A percentile compares a stretch with the other conserved stretches of the same genome.
Conservation (phyloP, 108 stramenopile genomes). For the Skeletonema potamos region DNA sequence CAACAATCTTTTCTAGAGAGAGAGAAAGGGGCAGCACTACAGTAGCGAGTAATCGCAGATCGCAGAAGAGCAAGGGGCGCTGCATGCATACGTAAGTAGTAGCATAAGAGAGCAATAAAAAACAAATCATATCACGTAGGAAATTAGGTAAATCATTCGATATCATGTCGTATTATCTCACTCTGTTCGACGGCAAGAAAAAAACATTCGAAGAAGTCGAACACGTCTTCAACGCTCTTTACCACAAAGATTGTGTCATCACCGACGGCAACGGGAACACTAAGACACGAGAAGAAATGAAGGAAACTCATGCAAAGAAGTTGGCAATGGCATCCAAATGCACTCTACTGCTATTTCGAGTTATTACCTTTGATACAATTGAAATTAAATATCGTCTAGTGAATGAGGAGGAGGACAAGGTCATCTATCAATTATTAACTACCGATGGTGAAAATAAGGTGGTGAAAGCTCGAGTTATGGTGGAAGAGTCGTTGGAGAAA, state of each 20-base stretch:
- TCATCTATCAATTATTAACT: background rate
- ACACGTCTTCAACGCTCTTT: background rate
- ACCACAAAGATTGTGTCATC: background rate
- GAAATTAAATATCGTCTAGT: background rate
- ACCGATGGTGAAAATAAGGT: background rate
- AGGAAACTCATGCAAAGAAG: background rate
- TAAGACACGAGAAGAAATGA: background rate
- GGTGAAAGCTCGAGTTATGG: background rate
- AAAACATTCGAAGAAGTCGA: background rate
- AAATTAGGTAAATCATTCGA: no score
- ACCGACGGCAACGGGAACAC: background rate
- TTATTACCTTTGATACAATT: background rate
- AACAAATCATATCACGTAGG: no score
- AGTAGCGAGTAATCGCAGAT: no score
- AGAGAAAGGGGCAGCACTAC: no score
- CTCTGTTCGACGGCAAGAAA: background rate
- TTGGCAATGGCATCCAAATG: background rate
- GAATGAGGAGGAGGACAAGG: background rate
- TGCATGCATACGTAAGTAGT: no score
- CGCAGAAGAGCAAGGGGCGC: no score
- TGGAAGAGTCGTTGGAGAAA: background rate
- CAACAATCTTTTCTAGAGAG: no score
- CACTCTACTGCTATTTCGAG: background rate
- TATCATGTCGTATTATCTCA: background rate
- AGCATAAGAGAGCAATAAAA: no score